These are phyloP conservation scores for Taiozyma sp. DNA, from an alignment of 1,139 yeast species.

Conservation along the genomic window DNA sequence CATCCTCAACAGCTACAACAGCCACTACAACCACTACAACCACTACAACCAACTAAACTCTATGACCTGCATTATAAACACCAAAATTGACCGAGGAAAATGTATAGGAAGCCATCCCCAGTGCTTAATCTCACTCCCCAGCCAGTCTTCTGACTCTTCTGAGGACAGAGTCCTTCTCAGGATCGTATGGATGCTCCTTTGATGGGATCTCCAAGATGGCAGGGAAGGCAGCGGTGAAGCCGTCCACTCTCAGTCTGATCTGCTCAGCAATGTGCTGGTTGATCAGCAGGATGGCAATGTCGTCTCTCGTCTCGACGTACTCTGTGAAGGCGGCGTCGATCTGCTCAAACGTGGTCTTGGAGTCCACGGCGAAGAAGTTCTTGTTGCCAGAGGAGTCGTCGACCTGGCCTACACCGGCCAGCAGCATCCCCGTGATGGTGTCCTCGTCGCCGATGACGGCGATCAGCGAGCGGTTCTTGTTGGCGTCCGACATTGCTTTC, in stretches of 20 bases:
- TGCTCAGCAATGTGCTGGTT: constrained; percentile 95
- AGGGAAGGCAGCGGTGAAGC: constrained; percentile 88
- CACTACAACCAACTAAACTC: neutral
- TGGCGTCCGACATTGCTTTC: constrained; percentile 10
- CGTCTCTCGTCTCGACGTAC: constrained; percentile 74
- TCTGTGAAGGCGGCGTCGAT: constrained; percentile 71
- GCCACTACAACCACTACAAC: neutral
- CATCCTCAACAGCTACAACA: too few species aligned
- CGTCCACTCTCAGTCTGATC: constrained; percentile 79
- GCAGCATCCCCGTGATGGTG: constrained; percentile 89
- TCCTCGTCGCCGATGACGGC: constrained; percentile 98
- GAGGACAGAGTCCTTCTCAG: constrained; percentile 94
- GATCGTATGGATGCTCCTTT: constrained; percentile 96
- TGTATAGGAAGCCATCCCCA: neutral
- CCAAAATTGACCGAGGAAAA: neutral
- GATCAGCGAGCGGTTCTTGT: constrained; percentile 63
- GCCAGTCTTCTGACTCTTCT: constrained; percentile 91
- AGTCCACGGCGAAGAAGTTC: constrained; percentile 80
- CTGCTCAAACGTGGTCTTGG: constrained; percentile 73
- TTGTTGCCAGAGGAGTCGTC: constrained; percentile 47
- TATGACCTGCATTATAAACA: constrained; percentile 14
- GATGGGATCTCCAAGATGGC: constrained; percentile 97
- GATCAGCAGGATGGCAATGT: constrained; percentile 86
- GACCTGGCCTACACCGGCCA: constrained; percentile 95
- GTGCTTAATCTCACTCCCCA: constrained; percentile 57